Evolutionary conservation across 768 basidiomycete species (phyloP).

Genomic region (Lactarius tabidus): DNA sequence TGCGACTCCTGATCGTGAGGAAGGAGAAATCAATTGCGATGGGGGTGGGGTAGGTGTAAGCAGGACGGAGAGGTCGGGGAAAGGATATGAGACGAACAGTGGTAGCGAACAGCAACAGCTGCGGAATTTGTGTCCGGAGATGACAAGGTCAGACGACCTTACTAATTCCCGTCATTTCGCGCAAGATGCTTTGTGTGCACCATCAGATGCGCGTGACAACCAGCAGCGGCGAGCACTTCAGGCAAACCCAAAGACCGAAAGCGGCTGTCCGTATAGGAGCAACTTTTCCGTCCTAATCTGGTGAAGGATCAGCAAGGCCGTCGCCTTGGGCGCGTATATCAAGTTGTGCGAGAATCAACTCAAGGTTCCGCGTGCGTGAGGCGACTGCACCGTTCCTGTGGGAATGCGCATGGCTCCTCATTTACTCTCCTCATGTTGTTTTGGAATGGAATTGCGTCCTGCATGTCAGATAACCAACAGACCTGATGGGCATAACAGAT

Average conservation of each 20-base stretch:
- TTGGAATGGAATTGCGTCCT: slow-evolving; percentile 44
- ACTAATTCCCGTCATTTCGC: neutral
- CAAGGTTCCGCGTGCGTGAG: slow-evolving; percentile 29
- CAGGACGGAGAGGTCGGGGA: slow-evolving; percentile 4
- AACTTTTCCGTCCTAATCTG: neutral
- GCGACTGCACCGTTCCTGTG: slow-evolving; percentile 49
- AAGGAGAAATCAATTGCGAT: slow-evolving; percentile 15
- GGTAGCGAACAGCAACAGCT: slow-evolving; percentile 15
- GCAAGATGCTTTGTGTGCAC: neutral
- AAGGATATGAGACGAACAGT: slow-evolving; percentile 21
- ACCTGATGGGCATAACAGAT: slow-evolving; percentile 42
- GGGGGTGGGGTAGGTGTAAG: neutral
- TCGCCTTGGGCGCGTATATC: slow-evolving; percentile 32
- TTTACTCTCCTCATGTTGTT: slow-evolving; percentile 42
- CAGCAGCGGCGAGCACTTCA: neutral
- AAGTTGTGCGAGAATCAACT: slow-evolving; percentile 51
- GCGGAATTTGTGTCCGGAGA: neutral
- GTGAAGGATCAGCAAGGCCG: slow-evolving; percentile 27
- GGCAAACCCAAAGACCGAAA: no score
- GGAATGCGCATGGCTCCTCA: slow-evolving; percentile 51
- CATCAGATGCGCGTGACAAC: neutral
- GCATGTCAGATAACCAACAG: slow-evolving; percentile 52
- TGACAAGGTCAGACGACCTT: neutral
- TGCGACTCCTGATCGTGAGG: slow-evolving; percentile 17
- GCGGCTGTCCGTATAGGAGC: slow-evolving; percentile 22